These are phyloP conservation scores for Zangia roseola DNA, from an alignment of 768 basidiomycete species.

Conservation along the genomic window DNA sequence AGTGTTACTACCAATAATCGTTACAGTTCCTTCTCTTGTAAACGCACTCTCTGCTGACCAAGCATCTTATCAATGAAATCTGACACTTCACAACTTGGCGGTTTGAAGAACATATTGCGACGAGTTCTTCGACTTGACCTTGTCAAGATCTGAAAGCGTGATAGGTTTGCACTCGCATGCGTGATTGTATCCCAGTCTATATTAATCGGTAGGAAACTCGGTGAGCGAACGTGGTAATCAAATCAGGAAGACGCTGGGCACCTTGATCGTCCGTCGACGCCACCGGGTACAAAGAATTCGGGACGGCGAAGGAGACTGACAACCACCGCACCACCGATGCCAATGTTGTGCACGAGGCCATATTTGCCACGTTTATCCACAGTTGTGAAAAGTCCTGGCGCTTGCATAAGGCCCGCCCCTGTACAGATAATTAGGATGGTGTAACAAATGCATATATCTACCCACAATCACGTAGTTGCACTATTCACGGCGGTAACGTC, in stretches of 20 bases:
- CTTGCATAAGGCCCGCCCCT: slow-evolving; percentile 89
- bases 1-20: too few relatives aligned
- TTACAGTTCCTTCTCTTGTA: too few relatives aligned
- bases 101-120: slow-evolving; percentile 44
- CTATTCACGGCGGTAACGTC: slow-evolving; percentile 31
- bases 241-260: slow-evolving; percentile 20
- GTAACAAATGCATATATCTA: neutral
- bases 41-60: too few relatives aligned
- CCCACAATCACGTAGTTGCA: slow-evolving; percentile 74
- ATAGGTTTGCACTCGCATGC: slow-evolving; percentile 64
- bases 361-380: slow-evolving; percentile 71
- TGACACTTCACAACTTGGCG: slow-evolving; percentile 40
- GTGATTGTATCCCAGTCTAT: slow-evolving; percentile 79
- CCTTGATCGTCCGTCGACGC: slow-evolving; percentile 67
- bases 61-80: too few relatives aligned
- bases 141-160: slow-evolving; percentile 64
- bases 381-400: slow-evolving; percentile 61
- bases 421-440: neutral
- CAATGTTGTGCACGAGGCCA: slow-evolving; percentile 81
- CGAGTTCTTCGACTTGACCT: slow-evolving; percentile 67
- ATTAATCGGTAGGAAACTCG: neutral
- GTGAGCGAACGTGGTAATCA: neutral
- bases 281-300: slow-evolving; percentile 69
- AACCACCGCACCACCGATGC: slow-evolving; percentile 78
- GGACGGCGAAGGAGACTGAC: slow-evolving; percentile 75